A percentile compares a stretch with the other conserved stretches of the same genome.
phyloP scores from a whole-genome alignment of 371 early-diverging fungal species.

The Mortierella sp. region DNA sequence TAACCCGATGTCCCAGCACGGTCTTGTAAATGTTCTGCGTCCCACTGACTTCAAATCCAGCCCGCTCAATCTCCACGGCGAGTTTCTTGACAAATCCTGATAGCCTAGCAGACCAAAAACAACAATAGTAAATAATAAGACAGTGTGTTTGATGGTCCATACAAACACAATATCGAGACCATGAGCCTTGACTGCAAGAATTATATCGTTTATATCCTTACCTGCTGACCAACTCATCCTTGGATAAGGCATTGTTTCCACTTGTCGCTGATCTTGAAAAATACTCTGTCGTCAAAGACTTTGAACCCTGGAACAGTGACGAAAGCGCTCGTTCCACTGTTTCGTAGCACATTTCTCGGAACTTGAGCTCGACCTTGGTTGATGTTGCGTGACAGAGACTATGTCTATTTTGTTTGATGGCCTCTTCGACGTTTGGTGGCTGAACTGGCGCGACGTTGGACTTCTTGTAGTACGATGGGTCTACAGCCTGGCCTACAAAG shows the following conservation, averaged over 20 bases:
- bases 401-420: constrained; percentile 20
- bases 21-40: constrained; percentile 31
- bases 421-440: neutral
- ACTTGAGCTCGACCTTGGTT: constrained; percentile 30
- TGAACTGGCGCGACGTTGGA: neutral
- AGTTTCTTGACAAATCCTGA: constrained; percentile 24
- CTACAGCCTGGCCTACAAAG: constrained; percentile 25
- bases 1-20: constrained; percentile 33
- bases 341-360: constrained; percentile 46
- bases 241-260: neutral
- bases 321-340: constrained; percentile 21
- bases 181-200: too few species aligned
- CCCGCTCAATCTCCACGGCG: constrained; percentile 26
- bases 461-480: constrained; percentile 43
- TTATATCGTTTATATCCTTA: constrained; percentile 1
- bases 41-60: constrained; percentile 33
- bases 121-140: neutral
- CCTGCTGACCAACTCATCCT: constrained; percentile 23
- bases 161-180: too few species aligned
- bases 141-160: neutral
- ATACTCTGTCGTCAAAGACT: constrained; percentile 25
- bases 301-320: constrained; percentile 20
- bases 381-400: constrained; percentile 14
- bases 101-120: neutral
- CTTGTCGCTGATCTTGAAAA: constrained; percentile 2